Base-by-base conservation (phyloP, 2,329 filamentous ascomycete genomes). In the Fusarium siculi region DNA sequence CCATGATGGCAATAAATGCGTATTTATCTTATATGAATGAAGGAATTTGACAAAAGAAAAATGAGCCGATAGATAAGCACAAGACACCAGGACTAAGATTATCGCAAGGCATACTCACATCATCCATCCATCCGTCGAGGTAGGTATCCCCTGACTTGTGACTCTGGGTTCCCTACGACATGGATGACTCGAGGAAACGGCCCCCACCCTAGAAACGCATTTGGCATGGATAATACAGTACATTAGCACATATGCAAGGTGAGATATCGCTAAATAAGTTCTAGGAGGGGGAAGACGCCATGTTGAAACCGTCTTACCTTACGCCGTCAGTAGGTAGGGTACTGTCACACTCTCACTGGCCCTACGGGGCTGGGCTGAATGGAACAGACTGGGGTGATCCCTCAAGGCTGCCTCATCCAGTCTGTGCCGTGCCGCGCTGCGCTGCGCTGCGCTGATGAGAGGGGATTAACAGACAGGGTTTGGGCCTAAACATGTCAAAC, bases 391-490 rank as follows among this genome's bases (percentile, higher is more conserved):
- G 56, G 39, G 21, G 32, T n/a, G 37, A 30, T 44, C 39, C 58
- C 44, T 50, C 64, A 68, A 68, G 65, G 71, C 63, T 74, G 59
- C 71, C 68, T 67, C 67, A 58, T 57, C 21, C 30, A 50, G 7
- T 32, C 37, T 44, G 59, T 47, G 58, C 54, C 37, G 37, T 62
- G 39, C 49, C 50, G 58, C 37, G 65, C 56, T 68, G 56, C n/a
- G 40, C 56, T 68, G 56, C n/a, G 40, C 44, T 47, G 39, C 19
- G 39, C 19, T 40, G 44, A 30, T 53, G 43, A 37, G 44, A 63
- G 57, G 59, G 52, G 34, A 64, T 63, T 36, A 30, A 28, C 61
- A 37, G 58, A 30, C 65, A 68, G 50, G 57, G 64, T 57, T 56
- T 21, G 15, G 30, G 50, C 43, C 42, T 46, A 40, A 28, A 68